Base-by-base conservation (phyloP, 768 basidiomycete genomes). In the Suillus weaverae region DNA sequence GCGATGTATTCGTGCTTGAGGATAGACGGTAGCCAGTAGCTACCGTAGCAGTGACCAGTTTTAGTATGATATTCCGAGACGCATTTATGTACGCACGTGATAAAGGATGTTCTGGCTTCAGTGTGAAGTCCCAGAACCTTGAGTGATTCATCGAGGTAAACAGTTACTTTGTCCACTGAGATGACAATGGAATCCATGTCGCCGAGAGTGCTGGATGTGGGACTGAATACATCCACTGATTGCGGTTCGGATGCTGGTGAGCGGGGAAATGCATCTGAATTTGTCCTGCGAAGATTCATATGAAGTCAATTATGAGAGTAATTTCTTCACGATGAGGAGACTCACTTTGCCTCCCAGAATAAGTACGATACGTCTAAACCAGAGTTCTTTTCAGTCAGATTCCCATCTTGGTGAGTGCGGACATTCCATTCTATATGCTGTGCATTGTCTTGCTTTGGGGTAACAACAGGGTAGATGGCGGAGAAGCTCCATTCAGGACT, bases 401-500 rank as follows among this genome's bases (percentile, higher is more conserved):
- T 50, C 22, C 48, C 48, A 10, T 50, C 48, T 50, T 26, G 48
- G 22, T 50, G 48, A 5, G 48, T 50, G 14, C 48, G 22, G 26
- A 50, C 48, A 50, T 50, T 50, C 48, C 22, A 50, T 50, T 50
- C 48, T 13, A 50, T 13, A 16, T 50, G 26, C 48, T 26, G 22
- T 26, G 6, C 26, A 14, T 50, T 7, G 13, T 22, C 46, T 44
- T 44, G 44, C 22, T 60, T 39, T 9, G 18, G 30, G 22, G 39
- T 20, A 43, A 43, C 38, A 20, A 36, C 14, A 2, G 59, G 59
- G 9, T 60, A 60, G 22, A 60, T 43, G 6, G 32, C 35, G 22
- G 38, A 60, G 38, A 60, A 60, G 18, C 22, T 60, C 59, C 61
- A 62, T 22, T 50, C 61, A 13, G 61, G 44, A 32, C 16, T 38